Evolutionary conservation across 2,329 filamentous ascomycete genomes (phyloP), one percentile per base, ranked within the genome.

Genomic region (Piedraia hortae): DNA sequence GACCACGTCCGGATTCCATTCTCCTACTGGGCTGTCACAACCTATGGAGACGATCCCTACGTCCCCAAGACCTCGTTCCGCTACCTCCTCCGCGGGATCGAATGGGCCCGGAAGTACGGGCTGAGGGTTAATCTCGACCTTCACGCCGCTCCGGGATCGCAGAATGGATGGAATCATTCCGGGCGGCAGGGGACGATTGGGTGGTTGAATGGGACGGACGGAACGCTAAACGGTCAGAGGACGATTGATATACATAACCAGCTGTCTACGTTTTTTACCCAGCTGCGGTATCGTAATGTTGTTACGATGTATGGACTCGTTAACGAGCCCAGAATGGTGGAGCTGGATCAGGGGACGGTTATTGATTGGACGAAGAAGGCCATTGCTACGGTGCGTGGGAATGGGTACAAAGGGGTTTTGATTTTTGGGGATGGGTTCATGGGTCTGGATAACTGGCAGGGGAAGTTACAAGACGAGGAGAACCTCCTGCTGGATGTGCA

Each of bases 121-220:
- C 53, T 97, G 4, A 70, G 85, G 2, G 65, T 97, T 18, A 93
- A 93, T 30, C 62, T 97, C 3, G 85, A 97, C 43, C 50, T 91
- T 4, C 85, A 97, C 47, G 78, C 60, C n/a, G 54, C 85, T 0
- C 82, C 82, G 0, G 85, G 85, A 0, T 82, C 72, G 28, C 85
- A 93, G 40, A 97, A 97, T 37, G 85, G 85, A 2, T 93, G 82
- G 82, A 91, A 91, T 36, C 85, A 97, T 45, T 88, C 74, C 34
- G 85, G 85, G 0, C 63, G 66, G 6, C 68, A 72, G 41, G 82
- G 85, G 1, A 28, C 47, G 1, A 82, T 93, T 30, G 58, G 63
- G 12, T 97, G 85, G 85, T 50, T 93, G 17, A 85, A 85, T 35
- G 85, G 85, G n/a, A 70, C 74, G 0, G 56, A 90, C 37, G 82